These are phyloP conservation scores for Ambrosiella beaveri DNA, from an alignment of 2,329 filamentous ascomycete genomes.

Conservation along the genomic window DNA sequence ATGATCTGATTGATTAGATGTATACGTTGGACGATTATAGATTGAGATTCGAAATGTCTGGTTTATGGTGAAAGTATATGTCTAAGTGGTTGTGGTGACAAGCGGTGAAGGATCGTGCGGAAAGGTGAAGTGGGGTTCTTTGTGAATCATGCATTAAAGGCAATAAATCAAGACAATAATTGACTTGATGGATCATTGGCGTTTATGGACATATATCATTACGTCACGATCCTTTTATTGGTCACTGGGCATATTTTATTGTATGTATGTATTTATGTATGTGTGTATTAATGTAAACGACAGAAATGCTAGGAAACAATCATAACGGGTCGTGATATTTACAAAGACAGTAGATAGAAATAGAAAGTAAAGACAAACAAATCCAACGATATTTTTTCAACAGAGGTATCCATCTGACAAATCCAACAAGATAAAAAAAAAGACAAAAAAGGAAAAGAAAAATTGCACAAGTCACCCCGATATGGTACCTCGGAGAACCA, in stretches of 20 bases:
- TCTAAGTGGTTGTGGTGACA: too few relatives aligned
- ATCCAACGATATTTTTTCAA: background rate
- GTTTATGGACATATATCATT: background rate
- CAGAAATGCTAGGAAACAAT: conserved; percentile 8
- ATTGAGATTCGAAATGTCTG: background rate
- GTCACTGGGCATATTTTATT: too few relatives aligned
- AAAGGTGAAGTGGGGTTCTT: too few relatives aligned
- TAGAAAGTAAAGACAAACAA: background rate
- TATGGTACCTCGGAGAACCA: background rate
- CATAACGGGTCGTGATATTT: conserved; percentile 9
- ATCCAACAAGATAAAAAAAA: background rate
- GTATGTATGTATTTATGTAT: background rate
- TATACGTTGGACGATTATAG: background rate
- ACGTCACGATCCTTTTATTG: too few relatives aligned
- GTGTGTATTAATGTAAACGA: background rate
- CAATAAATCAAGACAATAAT: too few relatives aligned
- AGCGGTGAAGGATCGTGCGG: too few relatives aligned
- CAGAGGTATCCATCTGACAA: background rate
- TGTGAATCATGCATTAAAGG: too few relatives aligned
- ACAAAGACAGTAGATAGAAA: conserved; percentile 5
- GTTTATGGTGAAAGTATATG: background rate
- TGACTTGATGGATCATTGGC: background rate
- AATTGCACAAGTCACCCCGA: background rate
- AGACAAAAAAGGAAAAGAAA: conserved; percentile 1
- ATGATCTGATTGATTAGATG: background rate